Conservation (phyloP, 2,329 filamentous ascomycete species). For the Colletotrichum sp. region DNA sequence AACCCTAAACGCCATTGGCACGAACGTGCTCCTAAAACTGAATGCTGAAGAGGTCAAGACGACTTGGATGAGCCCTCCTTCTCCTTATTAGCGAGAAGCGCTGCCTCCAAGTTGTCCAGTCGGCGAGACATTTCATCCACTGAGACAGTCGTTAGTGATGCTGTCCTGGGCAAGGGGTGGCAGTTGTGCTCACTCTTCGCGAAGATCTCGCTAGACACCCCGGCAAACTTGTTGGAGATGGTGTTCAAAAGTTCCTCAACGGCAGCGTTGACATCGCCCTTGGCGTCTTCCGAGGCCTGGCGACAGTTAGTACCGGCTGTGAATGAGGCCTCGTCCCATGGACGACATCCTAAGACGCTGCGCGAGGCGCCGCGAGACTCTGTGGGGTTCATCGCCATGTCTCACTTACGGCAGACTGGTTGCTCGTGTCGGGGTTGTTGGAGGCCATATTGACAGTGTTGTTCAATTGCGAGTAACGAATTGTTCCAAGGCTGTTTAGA, state of each 20-base stretch:
- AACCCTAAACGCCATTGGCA: background rate
- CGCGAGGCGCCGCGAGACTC: background rate
- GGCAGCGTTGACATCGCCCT: slow-evolving; percentile 73
- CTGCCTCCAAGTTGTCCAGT: slow-evolving; percentile 81
- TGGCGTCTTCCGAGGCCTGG: slow-evolving; percentile 49
- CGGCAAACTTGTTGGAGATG: slow-evolving; percentile 83
- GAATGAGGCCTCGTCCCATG: background rate
- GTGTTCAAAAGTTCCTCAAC: slow-evolving; percentile 89
- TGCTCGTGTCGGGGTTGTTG: slow-evolving; percentile 39
- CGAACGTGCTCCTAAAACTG: background rate
- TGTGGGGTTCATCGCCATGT: background rate
- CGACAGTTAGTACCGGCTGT: background rate
- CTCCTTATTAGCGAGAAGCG: slow-evolving; percentile 64
- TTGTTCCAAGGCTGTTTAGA: background rate
- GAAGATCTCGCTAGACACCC: slow-evolving; percentile 85
- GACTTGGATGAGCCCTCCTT: slow-evolving; percentile 44
- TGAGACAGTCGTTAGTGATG: slow-evolving; percentile 39
- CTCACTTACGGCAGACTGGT: slow-evolving; percentile 39
- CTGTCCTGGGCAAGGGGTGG: too few relatives aligned
- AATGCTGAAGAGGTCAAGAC: slow-evolving; percentile 21
- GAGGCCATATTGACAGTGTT: slow-evolving; percentile 37
- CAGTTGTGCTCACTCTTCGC: slow-evolving; percentile 72
- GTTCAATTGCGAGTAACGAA: background rate
- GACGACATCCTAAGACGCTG: background rate
- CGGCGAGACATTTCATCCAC: slow-evolving; percentile 95